Evolutionary conservation across 148 eudicot species (phyloP), one percentile per base, ranked within the genome.

Genomic region (Vaccinium darrowii): DNA sequence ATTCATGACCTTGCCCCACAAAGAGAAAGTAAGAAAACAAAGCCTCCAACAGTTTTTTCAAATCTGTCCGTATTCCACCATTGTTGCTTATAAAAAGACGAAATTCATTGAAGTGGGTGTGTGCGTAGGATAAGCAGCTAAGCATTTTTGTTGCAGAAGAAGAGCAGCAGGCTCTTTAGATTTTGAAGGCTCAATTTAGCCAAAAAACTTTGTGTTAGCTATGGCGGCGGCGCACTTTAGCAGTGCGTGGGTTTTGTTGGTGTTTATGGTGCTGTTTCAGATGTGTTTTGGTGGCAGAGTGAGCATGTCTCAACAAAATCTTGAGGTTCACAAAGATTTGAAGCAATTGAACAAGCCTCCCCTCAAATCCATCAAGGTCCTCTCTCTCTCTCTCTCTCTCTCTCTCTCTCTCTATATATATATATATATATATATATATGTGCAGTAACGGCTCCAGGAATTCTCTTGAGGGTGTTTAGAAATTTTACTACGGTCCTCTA

Each of bases 331-430:
- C 57, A 89, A 87, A 74, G 93, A 90, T 81, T 90, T 94, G 76
- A 90, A 88, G 82, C 88, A 92, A 8, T 47, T 94, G 84, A 94
- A 94, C 87, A 94, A 93, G 74, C 90, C 92, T 62, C 81, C 98
- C 53, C 49, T 91, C 47, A 90, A 94, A 84, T 86, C 94, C 85
- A 92, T 94, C 84, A 89, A 89, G 96, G 98, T 94, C 58, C 71
- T 43, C 12, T 72, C 79, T 16, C 30, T 11, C n/a, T n/a, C n/a
- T n/a, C n/a, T n/a, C n/a, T n/a, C n/a, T n/a, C n/a, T n/a, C n/a
- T n/a, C n/a, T n/a, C n/a, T n/a, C n/a, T n/a, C n/a, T n/a, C 33
- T n/a, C n/a, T n/a, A n/a, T n/a, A n/a, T n/a, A n/a, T n/a, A n/a
- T n/a, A n/a, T n/a, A n/a, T n/a, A n/a, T n/a, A n/a, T n/a, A n/a